These are phyloP conservation scores for Alnus rubra DNA, from an alignment of 306 rosid genomes.

Conservation along the genomic window DNA sequence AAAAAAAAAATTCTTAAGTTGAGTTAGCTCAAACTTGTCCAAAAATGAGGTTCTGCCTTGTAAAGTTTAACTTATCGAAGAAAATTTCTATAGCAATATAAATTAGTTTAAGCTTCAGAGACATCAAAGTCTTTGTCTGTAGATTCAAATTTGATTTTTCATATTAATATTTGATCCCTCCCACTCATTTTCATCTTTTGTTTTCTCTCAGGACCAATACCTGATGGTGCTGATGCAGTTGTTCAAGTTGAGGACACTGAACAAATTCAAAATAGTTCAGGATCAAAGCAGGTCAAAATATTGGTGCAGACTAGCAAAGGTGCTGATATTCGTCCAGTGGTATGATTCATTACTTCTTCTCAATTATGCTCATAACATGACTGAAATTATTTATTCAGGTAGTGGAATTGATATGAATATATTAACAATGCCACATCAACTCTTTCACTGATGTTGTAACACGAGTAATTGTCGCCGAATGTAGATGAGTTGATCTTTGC, in stretches of 20 bases:
- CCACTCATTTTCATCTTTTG: neutral
- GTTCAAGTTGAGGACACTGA: conserved; percentile 93
- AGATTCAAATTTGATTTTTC: neutral
- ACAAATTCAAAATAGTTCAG: conserved; percentile 31
- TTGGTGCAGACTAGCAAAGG: conserved; percentile 59
- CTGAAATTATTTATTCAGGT: neutral
- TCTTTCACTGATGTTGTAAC: neutral
- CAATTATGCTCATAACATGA: conserved; percentile 3
- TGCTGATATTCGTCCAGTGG: conserved; percentile 87
- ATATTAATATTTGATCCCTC: neutral
- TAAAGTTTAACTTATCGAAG: neutral
- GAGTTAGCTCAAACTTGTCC: neutral
- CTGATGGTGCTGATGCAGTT: conserved; percentile 97
- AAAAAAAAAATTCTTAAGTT: too few relatives aligned
- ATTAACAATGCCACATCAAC: neutral
- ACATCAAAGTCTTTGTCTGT: neutral
- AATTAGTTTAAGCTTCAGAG: neutral
- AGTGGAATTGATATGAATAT: neutral
- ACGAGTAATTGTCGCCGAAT: neutral
- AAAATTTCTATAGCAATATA: neutral
- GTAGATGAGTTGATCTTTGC: neutral
- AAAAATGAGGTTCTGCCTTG: neutral
- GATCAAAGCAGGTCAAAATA: conserved; percentile 51
- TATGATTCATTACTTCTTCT: conserved; percentile 29
- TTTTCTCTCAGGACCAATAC: conserved; percentile 73